Evolutionary conservation across 2,329 filamentous ascomycete species (phyloP).

Genomic region (Daldinia sp.): DNA sequence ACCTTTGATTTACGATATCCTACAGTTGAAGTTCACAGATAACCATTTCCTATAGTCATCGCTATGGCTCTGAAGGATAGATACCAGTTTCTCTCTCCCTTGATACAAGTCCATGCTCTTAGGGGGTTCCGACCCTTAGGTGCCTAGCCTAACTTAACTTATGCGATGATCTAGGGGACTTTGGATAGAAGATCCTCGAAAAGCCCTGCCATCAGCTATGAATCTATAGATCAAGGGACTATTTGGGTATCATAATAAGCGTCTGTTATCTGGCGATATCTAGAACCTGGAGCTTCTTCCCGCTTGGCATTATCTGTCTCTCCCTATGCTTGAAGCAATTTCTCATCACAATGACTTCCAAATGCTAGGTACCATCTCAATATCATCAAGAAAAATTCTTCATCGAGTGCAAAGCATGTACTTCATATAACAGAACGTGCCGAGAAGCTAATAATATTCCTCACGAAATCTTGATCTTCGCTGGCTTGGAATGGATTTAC

Average conservation of each 20-base stretch:
- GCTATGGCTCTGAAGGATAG: neutral
- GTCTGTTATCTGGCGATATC: neutral
- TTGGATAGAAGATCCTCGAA: neutral
- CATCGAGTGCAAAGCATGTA: slow-evolving; percentile 3
- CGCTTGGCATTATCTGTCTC: neutral
- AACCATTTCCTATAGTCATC: neutral
- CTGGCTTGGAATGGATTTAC: slow-evolving; percentile 32
- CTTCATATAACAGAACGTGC: neutral
- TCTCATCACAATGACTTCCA: slow-evolving; percentile 2
- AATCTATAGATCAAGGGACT: neutral
- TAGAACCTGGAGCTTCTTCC: neutral
- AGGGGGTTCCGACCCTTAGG: neutral
- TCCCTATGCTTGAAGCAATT: slow-evolving; percentile 1
- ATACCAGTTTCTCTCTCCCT: neutral
- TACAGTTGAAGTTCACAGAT: neutral
- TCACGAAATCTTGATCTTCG: slow-evolving; percentile 5
- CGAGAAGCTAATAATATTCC: neutral
- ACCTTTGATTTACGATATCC: neutral
- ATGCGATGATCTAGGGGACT: neutral
- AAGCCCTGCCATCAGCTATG: neutral
- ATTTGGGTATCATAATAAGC: neutral
- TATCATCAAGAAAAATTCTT: slow-evolving; percentile 1
- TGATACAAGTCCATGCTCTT: neutral
- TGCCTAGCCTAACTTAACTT: no score
- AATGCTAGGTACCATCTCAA: neutral